Percentiles rank a stretch among this genome's conserved stretches.
These are phyloP conservation scores for Colletotrichum gloeosporioides DNA, from an alignment of 2,329 filamentous ascomycete genomes.

Conservation along the genomic window DNA sequence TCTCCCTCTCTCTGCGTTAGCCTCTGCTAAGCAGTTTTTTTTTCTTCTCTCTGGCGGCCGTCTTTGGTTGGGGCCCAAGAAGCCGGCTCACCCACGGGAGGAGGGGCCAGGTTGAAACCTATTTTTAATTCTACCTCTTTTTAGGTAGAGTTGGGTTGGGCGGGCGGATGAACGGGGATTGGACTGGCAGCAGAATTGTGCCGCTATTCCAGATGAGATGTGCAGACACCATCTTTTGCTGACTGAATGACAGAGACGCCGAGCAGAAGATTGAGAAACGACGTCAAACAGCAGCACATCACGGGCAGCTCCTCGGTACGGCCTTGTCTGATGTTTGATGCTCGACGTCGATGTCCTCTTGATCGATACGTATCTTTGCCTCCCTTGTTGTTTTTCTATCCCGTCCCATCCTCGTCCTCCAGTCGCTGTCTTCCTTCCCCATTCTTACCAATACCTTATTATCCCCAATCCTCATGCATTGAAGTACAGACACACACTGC, in stretches of 20 bases:
- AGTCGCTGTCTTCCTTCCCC: not conserved
- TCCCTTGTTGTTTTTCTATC: not conserved
- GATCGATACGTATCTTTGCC: conserved; percentile 12
- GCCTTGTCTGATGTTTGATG: not conserved
- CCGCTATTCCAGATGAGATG: not conserved
- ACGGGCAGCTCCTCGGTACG: not conserved
- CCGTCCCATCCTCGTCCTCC: not conserved
- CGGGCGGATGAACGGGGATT: not conserved
- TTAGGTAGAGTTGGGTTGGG: not conserved
- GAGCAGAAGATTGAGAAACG: not conserved
- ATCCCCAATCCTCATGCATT: not conserved
- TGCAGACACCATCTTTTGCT: not conserved
- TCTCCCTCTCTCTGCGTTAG: not conserved
- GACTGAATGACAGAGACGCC: not conserved
- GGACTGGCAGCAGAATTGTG: not conserved
- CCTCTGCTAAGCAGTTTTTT: not conserved
- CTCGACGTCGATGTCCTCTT: not conserved
- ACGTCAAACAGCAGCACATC: not conserved
- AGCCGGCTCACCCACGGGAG: conserved; percentile 19
- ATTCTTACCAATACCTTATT: not conserved
- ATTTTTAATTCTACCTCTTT: not conserved
- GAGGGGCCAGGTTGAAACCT: conserved; percentile 17
- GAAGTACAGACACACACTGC: not conserved
- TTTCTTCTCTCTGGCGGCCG: not conserved
- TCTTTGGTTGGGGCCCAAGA: conserved; percentile 19